phyloP scores from a whole-genome alignment of 345 rosid genomes.

The Arabis hirsuta region DNA sequence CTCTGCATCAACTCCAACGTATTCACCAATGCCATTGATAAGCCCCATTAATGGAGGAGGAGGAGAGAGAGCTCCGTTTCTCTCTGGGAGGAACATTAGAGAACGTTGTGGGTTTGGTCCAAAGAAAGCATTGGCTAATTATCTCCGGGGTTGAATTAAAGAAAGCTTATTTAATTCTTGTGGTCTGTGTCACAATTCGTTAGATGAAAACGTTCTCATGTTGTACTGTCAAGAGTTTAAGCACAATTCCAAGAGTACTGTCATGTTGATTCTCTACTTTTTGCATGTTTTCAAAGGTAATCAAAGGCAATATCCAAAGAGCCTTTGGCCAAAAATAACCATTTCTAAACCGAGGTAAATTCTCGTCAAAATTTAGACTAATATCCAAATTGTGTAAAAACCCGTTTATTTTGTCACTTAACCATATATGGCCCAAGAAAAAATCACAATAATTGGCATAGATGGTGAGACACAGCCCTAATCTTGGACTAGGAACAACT shows the following conservation, averaged over 20 bases:
- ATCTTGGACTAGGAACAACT: no score
- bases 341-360: no score
- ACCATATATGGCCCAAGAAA: no score
- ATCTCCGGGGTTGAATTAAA: constrained; percentile 58
- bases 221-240: background rate
- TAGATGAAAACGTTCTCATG: background rate
- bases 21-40: constrained; percentile 60
- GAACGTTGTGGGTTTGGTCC: constrained; percentile 90
- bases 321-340: no score
- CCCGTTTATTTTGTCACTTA: no score
- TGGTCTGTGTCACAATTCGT: constrained; percentile 7
- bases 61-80: constrained; percentile 79
- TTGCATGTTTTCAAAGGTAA: no score
- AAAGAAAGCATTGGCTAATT: constrained; percentile 72
- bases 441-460: no score
- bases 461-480: no score
- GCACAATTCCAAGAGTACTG: background rate
- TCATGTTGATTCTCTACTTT: no score
- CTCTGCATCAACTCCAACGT: constrained; percentile 59
- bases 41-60: constrained; percentile 58
- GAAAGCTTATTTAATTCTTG: constrained; percentile 9
- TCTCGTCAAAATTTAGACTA: no score
- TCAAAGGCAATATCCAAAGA: no score
- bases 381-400: no score
- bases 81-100: constrained; percentile 53